Evolutionary conservation across 1,284 basidiomycete genomes (phyloP), one percentile per base, ranked within the genome.

Genomic region (Melampsora americana): DNA sequence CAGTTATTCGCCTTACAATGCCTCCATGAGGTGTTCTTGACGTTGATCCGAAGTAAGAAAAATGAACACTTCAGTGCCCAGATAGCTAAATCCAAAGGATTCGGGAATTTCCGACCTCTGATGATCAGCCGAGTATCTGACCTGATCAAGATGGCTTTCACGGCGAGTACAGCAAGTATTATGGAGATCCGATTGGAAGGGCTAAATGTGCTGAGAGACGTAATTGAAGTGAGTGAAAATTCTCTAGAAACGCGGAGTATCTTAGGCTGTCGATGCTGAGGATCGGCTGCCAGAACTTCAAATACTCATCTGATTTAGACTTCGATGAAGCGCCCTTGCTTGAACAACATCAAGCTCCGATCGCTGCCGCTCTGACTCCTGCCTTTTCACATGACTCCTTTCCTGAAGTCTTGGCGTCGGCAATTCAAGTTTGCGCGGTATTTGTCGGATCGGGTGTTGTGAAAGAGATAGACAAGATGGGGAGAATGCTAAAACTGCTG

Each of bases 291-390:
- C 46, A 75, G 91, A 88, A 89, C 70, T 99, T 98, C 83, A 88
- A 92, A 3, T 84, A 86, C 30, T 89, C 92, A 2, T 92, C 92
- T 0, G 96, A 99, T 84, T 92, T 94, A 0, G 94, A 95, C 77
- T 98, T 94, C 80, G 90, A 92, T 61, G 92, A 93, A 78, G 89
- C 92, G 0, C 85, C 95, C 3, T 85, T 99, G 1, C 86, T 99
- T n/a, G 95, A 99, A 82, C 96, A 99, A 83, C 92, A 97, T 83
- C 95, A 99, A 84, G 96, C 96, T 0, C 95, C 96, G 0, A 96
- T 99, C 77, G 95, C 95, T 0, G 93, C 96, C 1, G 96, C 96
- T 0, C 86, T 99, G n/a, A 99, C 95, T 0, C 95, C 96, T 0
- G 95, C 95, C 0, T 99, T 99, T 81, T 92, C 92, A 3, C 86